Conservation (phyloP, 805 yeast genomes). For the Lipomyces japonicus region DNA sequence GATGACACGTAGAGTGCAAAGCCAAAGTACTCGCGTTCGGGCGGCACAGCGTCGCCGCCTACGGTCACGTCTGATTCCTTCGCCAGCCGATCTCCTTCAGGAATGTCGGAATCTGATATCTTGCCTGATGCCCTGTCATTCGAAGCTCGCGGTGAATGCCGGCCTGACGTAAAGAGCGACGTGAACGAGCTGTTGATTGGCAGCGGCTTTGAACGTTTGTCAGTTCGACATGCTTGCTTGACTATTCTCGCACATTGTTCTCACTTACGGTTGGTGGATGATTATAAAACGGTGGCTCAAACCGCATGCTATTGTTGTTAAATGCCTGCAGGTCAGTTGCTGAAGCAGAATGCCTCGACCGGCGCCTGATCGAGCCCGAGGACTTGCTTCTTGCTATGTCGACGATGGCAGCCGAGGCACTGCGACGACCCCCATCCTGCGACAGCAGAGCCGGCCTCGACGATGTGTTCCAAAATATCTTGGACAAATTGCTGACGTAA, state of each 20-base stretch:
- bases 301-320: slow-evolving; percentile 23
- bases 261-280: slow-evolving; percentile 29
- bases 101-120: slow-evolving; percentile 30
- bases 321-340: slow-evolving; percentile 12
- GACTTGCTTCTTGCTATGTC: slow-evolving; percentile 26
- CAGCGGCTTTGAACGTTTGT: slow-evolving; percentile 10
- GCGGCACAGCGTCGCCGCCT: slow-evolving; percentile 40
- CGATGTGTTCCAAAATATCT: no score
- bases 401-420: no score
- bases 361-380: slow-evolving; percentile 21
- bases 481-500: no score
- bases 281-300: slow-evolving; percentile 32
- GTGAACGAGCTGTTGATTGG: slow-evolving; percentile 21
- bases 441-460: no score
- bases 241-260: background rate
- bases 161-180: slow-evolving; percentile 26
- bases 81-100: slow-evolving; percentile 36
- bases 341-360: slow-evolving; percentile 16
- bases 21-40: slow-evolving; percentile 69
- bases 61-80: slow-evolving; percentile 39
- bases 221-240: background rate
- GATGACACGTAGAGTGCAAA: slow-evolving; percentile 75
- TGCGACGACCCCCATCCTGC: no score
- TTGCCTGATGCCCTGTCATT: slow-evolving; percentile 4
- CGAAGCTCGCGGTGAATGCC: slow-evolving; percentile 21